Percentiles rank a stretch among this genome's conserved stretches.
Conservation (phyloP, 2,329 filamentous ascomycete species). For the Emergomyces orientalis region DNA sequence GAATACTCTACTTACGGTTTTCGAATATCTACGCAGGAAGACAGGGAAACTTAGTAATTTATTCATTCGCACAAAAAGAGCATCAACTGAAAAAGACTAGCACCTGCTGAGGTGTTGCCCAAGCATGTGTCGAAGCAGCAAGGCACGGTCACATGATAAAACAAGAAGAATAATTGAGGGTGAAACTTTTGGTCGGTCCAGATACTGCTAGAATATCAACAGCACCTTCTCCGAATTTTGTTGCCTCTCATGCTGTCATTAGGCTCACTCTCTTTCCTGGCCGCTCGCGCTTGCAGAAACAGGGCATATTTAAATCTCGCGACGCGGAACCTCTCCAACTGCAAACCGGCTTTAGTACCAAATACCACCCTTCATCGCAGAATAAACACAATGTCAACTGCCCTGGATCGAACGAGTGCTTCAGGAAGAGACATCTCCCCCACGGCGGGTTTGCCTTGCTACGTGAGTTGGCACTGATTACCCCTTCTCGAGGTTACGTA, state of each 20-base stretch:
- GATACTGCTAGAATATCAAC: slow-evolving; percentile 3
- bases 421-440: slow-evolving; percentile 13
- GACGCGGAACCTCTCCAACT: slow-evolving; percentile 2
- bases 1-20: no score
- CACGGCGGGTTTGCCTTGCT: slow-evolving; percentile 7
- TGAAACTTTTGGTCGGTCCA: no score
- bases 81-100: no score
- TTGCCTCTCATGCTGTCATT: slow-evolving; percentile 13
- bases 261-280: slow-evolving; percentile 7
- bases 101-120: no score
- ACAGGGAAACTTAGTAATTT: no score
- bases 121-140: no score
- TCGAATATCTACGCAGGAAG: no score
- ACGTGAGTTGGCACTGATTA: slow-evolving; percentile 2
- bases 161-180: no score
- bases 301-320: slow-evolving; percentile 10
- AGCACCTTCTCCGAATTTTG: background rate
- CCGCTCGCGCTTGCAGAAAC: slow-evolving; percentile 10
- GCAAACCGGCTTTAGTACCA: slow-evolving; percentile 8
- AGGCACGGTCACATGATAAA: no score
- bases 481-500: slow-evolving; percentile 8
- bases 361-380: slow-evolving; percentile 13
- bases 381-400: slow-evolving; percentile 15
- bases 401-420: slow-evolving; percentile 12
- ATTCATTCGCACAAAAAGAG: no score